Conservation (phyloP, 352 stramenopile species). For the Phytophthora podocarpi region DNA sequence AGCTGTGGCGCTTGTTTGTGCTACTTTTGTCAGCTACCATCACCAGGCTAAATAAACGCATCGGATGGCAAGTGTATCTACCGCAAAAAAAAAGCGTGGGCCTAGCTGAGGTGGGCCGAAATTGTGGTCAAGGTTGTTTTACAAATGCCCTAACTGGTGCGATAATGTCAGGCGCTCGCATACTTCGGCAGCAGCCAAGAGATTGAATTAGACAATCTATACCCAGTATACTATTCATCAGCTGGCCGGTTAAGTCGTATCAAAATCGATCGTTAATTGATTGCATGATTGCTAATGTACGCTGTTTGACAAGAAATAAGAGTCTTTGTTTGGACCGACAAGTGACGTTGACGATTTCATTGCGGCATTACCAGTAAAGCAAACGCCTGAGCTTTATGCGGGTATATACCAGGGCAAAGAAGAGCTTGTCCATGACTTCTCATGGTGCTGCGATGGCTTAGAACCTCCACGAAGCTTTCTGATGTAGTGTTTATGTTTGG, state of each 20-base stretch:
- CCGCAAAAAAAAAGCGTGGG: too few relatives aligned
- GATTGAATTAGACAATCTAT: neutral
- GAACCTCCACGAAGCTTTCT: neutral
- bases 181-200: neutral
- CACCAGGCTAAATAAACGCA: too few relatives aligned
- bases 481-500: neutral
- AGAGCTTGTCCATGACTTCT: neutral
- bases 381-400: neutral
- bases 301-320: neutral
- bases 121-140: too few relatives aligned
- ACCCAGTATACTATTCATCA: neutral
- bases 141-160: neutral
- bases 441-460: slow-evolving; percentile 1
- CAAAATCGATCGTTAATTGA: neutral
- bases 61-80: too few relatives aligned
- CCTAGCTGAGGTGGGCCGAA: too few relatives aligned
- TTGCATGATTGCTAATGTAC: neutral
- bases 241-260: neutral
- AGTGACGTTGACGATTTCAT: neutral
- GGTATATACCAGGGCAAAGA: neutral
- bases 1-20: too few relatives aligned
- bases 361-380: slow-evolving; percentile 1
- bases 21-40: too few relatives aligned
- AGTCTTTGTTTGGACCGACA: neutral
- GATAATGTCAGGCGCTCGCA: neutral